Evolutionary conservation across 108 stramenopile genomes (phyloP).

Genomic region (Parmales sp.): DNA sequence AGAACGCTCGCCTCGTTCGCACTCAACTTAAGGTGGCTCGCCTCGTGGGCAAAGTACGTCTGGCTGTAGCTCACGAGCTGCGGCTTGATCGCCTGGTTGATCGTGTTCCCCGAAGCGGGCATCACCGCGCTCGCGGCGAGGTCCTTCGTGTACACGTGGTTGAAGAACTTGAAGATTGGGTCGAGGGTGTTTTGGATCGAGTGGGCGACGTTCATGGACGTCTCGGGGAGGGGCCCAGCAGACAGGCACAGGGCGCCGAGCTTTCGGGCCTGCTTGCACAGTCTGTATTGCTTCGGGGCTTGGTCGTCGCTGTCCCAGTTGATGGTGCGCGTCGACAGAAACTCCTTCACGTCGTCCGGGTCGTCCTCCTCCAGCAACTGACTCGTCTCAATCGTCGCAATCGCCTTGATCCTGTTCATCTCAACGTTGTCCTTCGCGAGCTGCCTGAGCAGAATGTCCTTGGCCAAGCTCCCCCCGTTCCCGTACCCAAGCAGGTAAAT

Average conservation of each 20-base stretch:
- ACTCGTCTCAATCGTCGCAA: background rate
- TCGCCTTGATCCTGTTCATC: slow-evolving; percentile 8
- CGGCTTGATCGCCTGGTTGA: background rate
- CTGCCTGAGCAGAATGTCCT: slow-evolving; percentile 6
- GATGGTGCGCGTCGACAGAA: background rate
- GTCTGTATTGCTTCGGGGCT: background rate
- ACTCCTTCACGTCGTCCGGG: background rate
- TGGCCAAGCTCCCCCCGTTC: background rate
- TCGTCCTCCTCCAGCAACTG: background rate
- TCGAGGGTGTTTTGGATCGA: background rate
- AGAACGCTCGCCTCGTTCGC: background rate
- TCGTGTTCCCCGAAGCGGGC: background rate
- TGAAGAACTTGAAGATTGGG: background rate
- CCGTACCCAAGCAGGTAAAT: slow-evolving; percentile 5
- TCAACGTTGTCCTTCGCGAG: slow-evolving; percentile 10
- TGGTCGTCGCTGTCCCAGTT: slow-evolving; percentile 1
- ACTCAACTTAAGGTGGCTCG: background rate
- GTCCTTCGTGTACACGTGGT: background rate
- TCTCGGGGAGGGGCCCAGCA: slow-evolving; percentile 1
- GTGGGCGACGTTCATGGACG: background rate
- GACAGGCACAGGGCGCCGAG: background rate
- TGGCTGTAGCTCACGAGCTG: background rate
- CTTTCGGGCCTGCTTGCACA: background rate
- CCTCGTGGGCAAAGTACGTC: background rate
- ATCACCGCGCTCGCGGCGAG: background rate